Base-by-base conservation (phyloP, 768 basidiomycete genomes). In the Pleurotus platypus region DNA sequence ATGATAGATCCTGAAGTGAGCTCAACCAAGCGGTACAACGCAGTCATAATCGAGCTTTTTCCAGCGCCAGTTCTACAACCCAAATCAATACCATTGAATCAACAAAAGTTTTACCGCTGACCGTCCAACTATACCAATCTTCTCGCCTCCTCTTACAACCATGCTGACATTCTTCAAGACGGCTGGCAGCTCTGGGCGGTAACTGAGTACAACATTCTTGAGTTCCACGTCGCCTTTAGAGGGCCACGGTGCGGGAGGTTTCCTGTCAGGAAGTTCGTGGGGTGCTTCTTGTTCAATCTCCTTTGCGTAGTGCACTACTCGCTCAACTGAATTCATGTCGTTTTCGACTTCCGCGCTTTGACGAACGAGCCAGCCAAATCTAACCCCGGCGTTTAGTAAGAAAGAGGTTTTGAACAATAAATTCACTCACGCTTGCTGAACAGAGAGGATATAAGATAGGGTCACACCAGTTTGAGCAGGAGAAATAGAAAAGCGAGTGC, bases 321-420 rank as follows among this genome's bases (percentile, higher is more conserved):
- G 87, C 67, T 92, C 90, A 6, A 91, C 89, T n/a, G 85, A 84
- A 67, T 93, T 93, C 90, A 95, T 94, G 69, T 94, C 82, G 69
- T 97, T 96, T 70, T 96, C 93, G 9, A 94, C 87, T 67, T 95
- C 93, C 2, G 89, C 86, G 39, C 78, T 79, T 69, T 91, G 89
- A 7, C 88, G 83, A 42, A 89, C 82, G 69, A 90, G 79, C 85
- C 84, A 91, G 18, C 83, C 83, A 62, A 92, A 89, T 61, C 84
- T 87, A 58, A 35, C 30, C 30, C 8, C 30, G 2, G 30, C 45
- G 56, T 24, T 49, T 37, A 59, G 27, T 50, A 40, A 39, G 49
- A 35, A 11, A 35, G 30, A 35, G 30, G 30, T 35, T 35, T 35
- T 11, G 2, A 26, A 27, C 3, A 37, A 53, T 3, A 46, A 43